phyloP scores from a whole-genome alignment of 139 green algal species.

The Chlamydomonas sphaeroides region DNA sequence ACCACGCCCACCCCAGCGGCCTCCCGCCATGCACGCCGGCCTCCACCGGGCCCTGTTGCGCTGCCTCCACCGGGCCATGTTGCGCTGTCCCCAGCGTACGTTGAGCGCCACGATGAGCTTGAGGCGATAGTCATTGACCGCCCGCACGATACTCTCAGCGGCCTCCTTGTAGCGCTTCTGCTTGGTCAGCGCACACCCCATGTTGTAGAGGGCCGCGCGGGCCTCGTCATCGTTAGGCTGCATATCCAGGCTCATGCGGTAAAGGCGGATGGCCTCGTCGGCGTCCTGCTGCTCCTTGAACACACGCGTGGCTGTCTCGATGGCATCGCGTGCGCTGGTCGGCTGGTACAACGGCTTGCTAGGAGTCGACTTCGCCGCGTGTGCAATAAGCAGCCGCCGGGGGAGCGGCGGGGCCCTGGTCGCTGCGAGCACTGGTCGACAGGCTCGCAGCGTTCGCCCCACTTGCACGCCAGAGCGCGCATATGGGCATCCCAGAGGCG shows the following conservation, averaged over 20 bases:
- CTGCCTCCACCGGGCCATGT: too few relatives aligned
- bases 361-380: constrained; percentile 7
- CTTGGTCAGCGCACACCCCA: constrained; percentile 84
- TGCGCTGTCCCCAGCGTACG: constrained; percentile 51
- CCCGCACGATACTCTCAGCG: constrained; percentile 70
- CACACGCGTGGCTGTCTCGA: constrained; percentile 68
- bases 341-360: constrained; percentile 24
- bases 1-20: too few relatives aligned
- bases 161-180: constrained; percentile 83
- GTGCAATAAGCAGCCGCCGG: not conserved
- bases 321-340: constrained; percentile 65
- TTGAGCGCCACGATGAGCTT: constrained; percentile 84
- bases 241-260: constrained; percentile 74
- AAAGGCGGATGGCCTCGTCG: constrained; percentile 72
- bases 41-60: too few relatives aligned
- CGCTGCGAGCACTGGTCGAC: not conserved
- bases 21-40: too few relatives aligned
- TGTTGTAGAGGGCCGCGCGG: constrained; percentile 92
- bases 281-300: constrained; percentile 63
- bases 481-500: not conserved
- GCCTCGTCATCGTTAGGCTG: constrained; percentile 86
- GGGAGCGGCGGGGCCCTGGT: not conserved
- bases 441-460: not conserved
- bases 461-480: not conserved
- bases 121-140: constrained; percentile 86